Conservation (phyloP, 176 grass and related monocot species). For the Thalia dealbata region DNA sequence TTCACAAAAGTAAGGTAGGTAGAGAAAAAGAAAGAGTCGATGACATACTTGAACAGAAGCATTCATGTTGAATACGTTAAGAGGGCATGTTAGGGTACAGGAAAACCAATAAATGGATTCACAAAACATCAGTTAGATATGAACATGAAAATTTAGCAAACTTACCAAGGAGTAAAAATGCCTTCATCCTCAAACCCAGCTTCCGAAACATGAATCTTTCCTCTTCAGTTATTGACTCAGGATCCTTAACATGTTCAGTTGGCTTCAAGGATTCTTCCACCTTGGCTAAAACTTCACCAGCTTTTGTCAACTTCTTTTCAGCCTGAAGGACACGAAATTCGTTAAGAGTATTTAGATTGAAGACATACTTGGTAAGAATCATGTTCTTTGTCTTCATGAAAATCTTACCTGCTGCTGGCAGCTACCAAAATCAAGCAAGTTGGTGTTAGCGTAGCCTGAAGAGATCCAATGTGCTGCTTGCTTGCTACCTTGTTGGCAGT, state of each 20-base stretch:
- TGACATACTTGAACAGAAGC: background rate
- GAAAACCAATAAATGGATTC: background rate
- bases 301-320: conserved; percentile 3
- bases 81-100: background rate
- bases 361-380: background rate
- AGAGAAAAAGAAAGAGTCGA: background rate
- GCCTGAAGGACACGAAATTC: conserved; percentile 36
- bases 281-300: conserved; percentile 35
- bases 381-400: background rate
- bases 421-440: no score
- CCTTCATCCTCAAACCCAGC: conserved; percentile 82
- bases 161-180: conserved; percentile 84
- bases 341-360: background rate
- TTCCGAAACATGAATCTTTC: conserved; percentile 88
- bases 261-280: conserved; percentile 80
- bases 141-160: conserved; percentile 14
- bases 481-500: conserved; percentile 27
- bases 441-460: conserved; percentile 35
- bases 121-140: conserved; percentile 3
- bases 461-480: conserved; percentile 47
- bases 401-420: no score
- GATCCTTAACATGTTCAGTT: conserved; percentile 51
- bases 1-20: background rate
- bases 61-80: background rate
- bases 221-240: conserved; percentile 86